phyloP scores from a whole-genome alignment of 768 basidiomycete species.

The Russula virescens region DNA sequence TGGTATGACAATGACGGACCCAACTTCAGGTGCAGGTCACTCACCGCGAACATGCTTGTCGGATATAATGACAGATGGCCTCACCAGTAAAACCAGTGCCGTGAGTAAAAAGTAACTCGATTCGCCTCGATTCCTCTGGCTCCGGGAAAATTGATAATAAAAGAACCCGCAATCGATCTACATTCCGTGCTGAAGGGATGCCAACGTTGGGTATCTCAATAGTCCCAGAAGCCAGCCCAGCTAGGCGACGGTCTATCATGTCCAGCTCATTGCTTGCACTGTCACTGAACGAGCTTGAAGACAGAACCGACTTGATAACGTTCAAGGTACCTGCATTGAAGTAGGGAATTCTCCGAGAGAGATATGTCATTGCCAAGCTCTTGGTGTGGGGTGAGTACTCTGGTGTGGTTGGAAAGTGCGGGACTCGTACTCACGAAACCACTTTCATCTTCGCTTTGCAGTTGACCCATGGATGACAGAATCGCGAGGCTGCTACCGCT shows the following conservation, averaged over 20 bases:
- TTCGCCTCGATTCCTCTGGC: not conserved
- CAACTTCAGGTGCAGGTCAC: not conserved
- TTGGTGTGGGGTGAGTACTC: conserved; percentile 11
- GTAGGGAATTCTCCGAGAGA: conserved; percentile 31
- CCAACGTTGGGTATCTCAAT: not conserved
- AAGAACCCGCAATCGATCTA: conserved; percentile 2
- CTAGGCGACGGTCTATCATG: conserved; percentile 11
- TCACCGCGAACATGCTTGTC: conserved; percentile 8
- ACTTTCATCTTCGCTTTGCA: conserved; percentile 8
- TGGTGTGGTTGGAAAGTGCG: not conserved
- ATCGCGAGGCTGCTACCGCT: conserved; percentile 17
- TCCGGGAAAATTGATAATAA: conserved; percentile 12
- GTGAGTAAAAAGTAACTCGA: not conserved
- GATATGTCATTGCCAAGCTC: conserved; percentile 29
- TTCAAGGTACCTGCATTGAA: conserved; percentile 28
- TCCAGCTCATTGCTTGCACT: conserved; percentile 8
- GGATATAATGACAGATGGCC: conserved; percentile 5
- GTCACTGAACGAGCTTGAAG: conserved; percentile 1
- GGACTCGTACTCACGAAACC: conserved; percentile 17
- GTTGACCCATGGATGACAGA: conserved; percentile 9
- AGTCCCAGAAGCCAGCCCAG: conserved; percentile 8
- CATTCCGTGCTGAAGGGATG: not conserved
- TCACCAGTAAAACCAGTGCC: not conserved
- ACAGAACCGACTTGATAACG: conserved; percentile 21
- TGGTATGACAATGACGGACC: not conserved